Conservation (phyloP, 1,284 basidiomycete genomes). For the Moniliella sp. region DNA sequence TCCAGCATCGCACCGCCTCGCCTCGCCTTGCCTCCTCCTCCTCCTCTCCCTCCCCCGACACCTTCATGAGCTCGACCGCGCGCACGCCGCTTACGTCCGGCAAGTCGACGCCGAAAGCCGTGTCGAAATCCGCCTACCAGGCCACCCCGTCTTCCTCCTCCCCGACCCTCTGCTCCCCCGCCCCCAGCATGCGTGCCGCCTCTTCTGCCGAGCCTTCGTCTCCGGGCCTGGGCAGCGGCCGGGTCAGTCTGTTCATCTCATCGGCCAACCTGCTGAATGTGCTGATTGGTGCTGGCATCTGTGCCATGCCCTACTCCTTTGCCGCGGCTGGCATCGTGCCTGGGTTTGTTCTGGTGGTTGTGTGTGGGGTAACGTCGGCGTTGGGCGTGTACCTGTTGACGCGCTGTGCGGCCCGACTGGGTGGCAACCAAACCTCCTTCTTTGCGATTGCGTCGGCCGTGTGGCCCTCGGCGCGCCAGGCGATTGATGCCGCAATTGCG, state of each 20-base stretch:
- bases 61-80: too few species aligned
- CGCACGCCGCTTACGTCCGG: too few species aligned
- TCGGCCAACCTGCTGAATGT: constrained; percentile 33
- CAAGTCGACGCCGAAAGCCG: too few species aligned
- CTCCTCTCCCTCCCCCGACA: too few species aligned
- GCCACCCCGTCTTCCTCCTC: too few species aligned
- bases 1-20: too few species aligned
- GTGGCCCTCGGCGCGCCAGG: constrained; percentile 50
- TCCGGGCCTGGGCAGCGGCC: too few species aligned
- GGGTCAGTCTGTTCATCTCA: constrained; percentile 13
- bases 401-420: constrained; percentile 58
- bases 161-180: too few species aligned
- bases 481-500: constrained; percentile 80
- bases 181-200: too few species aligned
- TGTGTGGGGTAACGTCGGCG: constrained; percentile 56
- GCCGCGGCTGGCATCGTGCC: constrained; percentile 37
- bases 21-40: too few species aligned
- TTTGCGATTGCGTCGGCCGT: constrained; percentile 16
- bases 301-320: constrained; percentile 34
- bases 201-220: too few species aligned
- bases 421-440: constrained; percentile 19
- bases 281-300: constrained; percentile 30
- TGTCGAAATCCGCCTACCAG: too few species aligned
- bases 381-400: constrained; percentile 79
- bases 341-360: constrained; percentile 64